Conservation (phyloP, 768 basidiomycete species). For the Panaeolus cyanescens region DNA sequence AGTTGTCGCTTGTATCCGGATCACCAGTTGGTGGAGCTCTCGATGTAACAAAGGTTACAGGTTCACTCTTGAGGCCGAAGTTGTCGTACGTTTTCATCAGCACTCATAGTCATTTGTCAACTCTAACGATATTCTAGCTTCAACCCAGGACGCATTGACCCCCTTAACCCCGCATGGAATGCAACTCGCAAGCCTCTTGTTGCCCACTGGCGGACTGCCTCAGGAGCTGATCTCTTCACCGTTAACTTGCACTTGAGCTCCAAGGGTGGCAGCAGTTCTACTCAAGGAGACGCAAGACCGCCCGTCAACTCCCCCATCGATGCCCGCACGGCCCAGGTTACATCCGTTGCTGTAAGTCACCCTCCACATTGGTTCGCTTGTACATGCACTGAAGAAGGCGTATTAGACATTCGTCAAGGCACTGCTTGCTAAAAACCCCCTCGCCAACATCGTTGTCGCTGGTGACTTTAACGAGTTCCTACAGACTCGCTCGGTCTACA, state of each 20-base stretch:
- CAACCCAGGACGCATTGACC: slow-evolving; percentile 66
- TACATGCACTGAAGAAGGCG: slow-evolving; percentile 6
- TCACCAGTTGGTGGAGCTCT: slow-evolving; percentile 50
- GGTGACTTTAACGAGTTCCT: slow-evolving; percentile 68
- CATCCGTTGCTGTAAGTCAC: slow-evolving; percentile 47
- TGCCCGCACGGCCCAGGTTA: slow-evolving; percentile 50
- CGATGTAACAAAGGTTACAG: slow-evolving; percentile 40
- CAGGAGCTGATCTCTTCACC: slow-evolving; percentile 51
- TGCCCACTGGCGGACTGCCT: slow-evolving; percentile 52
- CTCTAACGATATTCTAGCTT: slow-evolving; percentile 35
- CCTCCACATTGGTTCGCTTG: neutral
- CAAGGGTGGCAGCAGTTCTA: slow-evolving; percentile 57
- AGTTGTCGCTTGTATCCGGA: slow-evolving; percentile 45
- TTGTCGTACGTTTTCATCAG: slow-evolving; percentile 39
- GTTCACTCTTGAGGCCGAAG: slow-evolving; percentile 30
- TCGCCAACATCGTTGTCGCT: slow-evolving; percentile 53
- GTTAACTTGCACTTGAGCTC: slow-evolving; percentile 63
- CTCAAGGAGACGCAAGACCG: slow-evolving; percentile 56
- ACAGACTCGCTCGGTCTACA: slow-evolving; percentile 54
- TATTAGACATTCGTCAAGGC: slow-evolving; percentile 48
- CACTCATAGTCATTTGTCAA: neutral
- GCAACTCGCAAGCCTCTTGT: slow-evolving; percentile 61
- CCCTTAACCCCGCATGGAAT: slow-evolving; percentile 54
- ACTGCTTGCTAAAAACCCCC: slow-evolving; percentile 40
- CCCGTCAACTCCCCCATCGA: slow-evolving; percentile 56